These are phyloP conservation scores for Colletotrichum spinosum DNA, from an alignment of 2,329 filamentous ascomycete genomes.

Conservation along the genomic window DNA sequence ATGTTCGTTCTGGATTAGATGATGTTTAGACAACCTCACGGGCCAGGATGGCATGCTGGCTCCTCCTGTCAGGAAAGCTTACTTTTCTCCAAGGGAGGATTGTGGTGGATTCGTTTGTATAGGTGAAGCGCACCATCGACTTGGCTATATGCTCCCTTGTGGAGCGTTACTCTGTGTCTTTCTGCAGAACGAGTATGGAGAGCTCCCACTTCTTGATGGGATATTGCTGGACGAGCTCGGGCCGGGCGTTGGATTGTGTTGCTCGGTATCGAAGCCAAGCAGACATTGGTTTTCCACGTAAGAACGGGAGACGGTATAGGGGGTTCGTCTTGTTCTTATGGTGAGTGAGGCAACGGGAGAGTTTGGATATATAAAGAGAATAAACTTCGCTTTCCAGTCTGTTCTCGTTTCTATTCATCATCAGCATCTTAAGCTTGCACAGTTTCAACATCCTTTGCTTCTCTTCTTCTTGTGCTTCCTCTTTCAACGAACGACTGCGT, in stretches of 20 bases:
- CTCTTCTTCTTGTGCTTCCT: too few relatives aligned
- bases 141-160: constrained; percentile 19
- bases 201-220: not conserved
- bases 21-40: not conserved
- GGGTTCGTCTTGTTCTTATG: not conserved
- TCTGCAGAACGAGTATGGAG: not conserved
- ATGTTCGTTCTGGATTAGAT: constrained; percentile 3
- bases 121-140: constrained; percentile 26
- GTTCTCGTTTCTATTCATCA: not conserved
- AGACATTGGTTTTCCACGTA: not conserved
- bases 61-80: constrained; percentile 16
- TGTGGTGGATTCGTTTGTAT: not conserved
- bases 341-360: not conserved
- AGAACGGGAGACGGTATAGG: not conserved
- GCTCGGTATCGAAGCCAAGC: constrained; percentile 4
- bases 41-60: not conserved
- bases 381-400: not conserved
- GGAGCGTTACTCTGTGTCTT: not conserved
- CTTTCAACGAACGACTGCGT: constrained; percentile 13
- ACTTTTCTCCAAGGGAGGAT: constrained; percentile 16
- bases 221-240: not conserved
- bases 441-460: constrained; percentile 4
- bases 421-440: constrained; percentile 21
- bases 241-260: not conserved
- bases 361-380: constrained; percentile 24